phyloP scores from a whole-genome alignment of 306 rosid species.

The Quercus robur region DNA sequence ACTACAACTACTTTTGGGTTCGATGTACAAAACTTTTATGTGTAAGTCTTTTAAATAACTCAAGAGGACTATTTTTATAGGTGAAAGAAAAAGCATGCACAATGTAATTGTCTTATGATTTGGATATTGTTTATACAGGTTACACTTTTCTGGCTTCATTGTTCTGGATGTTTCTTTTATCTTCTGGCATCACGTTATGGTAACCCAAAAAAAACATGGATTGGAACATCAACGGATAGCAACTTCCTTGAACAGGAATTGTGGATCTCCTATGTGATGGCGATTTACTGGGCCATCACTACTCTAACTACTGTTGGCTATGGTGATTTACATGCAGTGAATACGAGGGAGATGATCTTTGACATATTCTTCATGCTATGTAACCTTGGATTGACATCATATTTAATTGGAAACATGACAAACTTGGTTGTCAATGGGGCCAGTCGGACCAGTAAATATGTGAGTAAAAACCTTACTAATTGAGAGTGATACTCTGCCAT shows the following conservation, averaged over 20 bases:
- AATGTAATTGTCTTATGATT: neutral
- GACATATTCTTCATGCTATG: conserved; percentile 89
- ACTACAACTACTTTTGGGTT: conserved; percentile 84
- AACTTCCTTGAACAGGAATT: conserved; percentile 48
- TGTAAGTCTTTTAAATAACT: conserved; percentile 41
- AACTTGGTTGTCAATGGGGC: conserved; percentile 92
- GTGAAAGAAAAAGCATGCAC: neutral
- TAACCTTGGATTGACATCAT: conserved; percentile 86
- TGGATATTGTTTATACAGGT: conserved; percentile 45
- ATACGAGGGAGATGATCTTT: conserved; percentile 80
- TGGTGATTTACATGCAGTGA: conserved; percentile 92
- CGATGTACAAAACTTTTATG: conserved; percentile 83
- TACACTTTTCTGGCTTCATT: conserved; percentile 77
- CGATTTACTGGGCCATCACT: conserved; percentile 90
- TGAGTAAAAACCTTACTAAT: conserved; percentile 35
- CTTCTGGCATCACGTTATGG: conserved; percentile 72
- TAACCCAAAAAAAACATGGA: conserved; percentile 71
- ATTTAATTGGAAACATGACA: conserved; percentile 97
- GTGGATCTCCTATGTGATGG: conserved; percentile 72
- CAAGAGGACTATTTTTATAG: neutral
- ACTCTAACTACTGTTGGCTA: conserved; percentile 92
- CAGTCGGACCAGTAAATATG: conserved; percentile 81
- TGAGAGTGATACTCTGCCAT: neutral
- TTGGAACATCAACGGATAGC: conserved; percentile 45
- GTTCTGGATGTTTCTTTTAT: conserved; percentile 87